Evolutionary conservation across 2,329 filamentous ascomycete genomes (phyloP).

Genomic region (Aspergillus felis): DNA sequence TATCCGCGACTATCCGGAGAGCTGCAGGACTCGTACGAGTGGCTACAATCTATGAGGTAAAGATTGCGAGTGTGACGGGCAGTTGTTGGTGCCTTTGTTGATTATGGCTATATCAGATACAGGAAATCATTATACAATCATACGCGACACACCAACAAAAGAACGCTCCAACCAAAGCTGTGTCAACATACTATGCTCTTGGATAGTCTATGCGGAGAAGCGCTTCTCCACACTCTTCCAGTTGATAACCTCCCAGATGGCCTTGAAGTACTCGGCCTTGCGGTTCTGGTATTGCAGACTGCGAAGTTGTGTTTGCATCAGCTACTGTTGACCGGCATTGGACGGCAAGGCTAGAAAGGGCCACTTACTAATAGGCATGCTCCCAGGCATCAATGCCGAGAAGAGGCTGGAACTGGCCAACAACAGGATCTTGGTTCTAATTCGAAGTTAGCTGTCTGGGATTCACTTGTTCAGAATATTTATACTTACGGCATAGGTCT

Average conservation of each 20-base stretch:
- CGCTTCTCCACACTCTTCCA: slow-evolving; percentile 86
- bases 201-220: slow-evolving; percentile 49
- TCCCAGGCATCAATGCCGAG: slow-evolving; percentile 94
- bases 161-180: slow-evolving; percentile 11
- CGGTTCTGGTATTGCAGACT: slow-evolving; percentile 91
- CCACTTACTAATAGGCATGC: slow-evolving; percentile 78
- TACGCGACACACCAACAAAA: slow-evolving; percentile 1
- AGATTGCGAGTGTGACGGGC: not conserved
- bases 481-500: slow-evolving; percentile 58
- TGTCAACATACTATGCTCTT: slow-evolving; percentile 7
- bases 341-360: not conserved
- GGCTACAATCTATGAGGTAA: not conserved
- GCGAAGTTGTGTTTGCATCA: slow-evolving; percentile 16
- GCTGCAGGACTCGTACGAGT: not conserved
- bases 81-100: not conserved
- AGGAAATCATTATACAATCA: slow-evolving; percentile 4
- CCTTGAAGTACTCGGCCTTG: slow-evolving; percentile 92
- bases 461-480: not conserved
- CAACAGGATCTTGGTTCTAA: slow-evolving; percentile 80
- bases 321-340: slow-evolving; percentile 3
- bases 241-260: slow-evolving; percentile 93
- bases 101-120: slow-evolving; percentile 7
- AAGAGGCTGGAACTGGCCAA: slow-evolving; percentile 76
- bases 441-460: slow-evolving; percentile 5
- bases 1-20: not conserved